These are phyloP conservation scores for Ceratocystis cacaofunesta DNA, from an alignment of 2,329 filamentous ascomycete species.

Conservation along the genomic window DNA sequence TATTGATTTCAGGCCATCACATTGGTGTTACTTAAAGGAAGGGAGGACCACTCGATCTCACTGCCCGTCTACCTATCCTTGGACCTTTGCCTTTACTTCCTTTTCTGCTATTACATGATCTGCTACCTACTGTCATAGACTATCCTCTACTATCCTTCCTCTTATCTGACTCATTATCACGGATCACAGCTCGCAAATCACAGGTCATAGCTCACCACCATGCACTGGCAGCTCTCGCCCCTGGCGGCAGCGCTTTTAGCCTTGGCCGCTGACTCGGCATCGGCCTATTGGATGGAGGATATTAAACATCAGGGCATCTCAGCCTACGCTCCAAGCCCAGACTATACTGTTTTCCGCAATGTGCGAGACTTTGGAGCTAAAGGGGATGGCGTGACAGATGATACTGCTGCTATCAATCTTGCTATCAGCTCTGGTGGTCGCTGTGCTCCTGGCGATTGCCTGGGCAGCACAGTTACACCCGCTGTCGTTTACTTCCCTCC, in stretches of 20 bases:
- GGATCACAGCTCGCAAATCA: not conserved
- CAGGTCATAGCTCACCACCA: not conserved
- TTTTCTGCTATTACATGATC: not conserved
- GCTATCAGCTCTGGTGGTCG: conserved; percentile 29
- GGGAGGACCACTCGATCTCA: not conserved
- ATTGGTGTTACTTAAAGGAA: not conserved
- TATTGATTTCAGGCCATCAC: not conserved
- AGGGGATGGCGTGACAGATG: conserved; percentile 26
- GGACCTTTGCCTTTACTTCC: not conserved
- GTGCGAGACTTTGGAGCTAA: conserved; percentile 32
- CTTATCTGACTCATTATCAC: not conserved
- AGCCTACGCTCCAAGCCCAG: conserved; percentile 29
- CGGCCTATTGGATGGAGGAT: conserved; percentile 30
- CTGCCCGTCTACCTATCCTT: too few species aligned
- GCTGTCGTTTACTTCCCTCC: conserved; percentile 28
- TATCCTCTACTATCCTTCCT: too few species aligned
- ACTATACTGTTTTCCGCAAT: conserved; percentile 34
- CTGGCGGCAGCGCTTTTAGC: not conserved
- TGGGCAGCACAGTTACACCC: conserved; percentile 24
- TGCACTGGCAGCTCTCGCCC: not conserved
- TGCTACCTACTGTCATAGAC: not conserved
- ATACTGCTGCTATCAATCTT: conserved; percentile 26
- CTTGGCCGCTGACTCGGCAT: not conserved
- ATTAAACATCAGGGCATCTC: conserved; percentile 34
- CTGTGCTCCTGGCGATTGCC: conserved; percentile 25